A percentile compares a stretch with the other conserved stretches of the same genome.
These are phyloP conservation scores for Pythium dissotocum DNA, from an alignment of 352 stramenopile species.

Conservation along the genomic window DNA sequence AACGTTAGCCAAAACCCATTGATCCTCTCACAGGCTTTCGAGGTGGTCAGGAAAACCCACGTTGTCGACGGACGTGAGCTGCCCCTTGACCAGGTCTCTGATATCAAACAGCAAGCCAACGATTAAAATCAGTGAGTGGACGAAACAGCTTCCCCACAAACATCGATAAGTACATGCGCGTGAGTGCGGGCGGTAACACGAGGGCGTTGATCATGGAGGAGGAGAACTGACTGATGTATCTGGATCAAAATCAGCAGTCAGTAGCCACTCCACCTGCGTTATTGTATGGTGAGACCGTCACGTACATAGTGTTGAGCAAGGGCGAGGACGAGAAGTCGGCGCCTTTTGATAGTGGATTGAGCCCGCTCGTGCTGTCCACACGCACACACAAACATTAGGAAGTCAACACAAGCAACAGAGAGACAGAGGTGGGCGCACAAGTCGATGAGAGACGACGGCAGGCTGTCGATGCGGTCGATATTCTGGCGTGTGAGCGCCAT, in stretches of 20 bases:
- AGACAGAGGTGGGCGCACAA: neutral
- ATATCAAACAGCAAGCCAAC: neutral
- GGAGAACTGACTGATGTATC: neutral
- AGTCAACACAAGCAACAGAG: neutral
- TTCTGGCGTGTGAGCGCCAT: neutral
- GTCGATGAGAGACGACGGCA: neutral
- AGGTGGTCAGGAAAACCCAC: neutral
- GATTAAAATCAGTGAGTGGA: no score
- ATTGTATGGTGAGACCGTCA: neutral
- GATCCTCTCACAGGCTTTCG: neutral
- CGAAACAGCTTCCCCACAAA: no score
- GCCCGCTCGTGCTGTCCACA: neutral
- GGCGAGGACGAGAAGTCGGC: neutral
- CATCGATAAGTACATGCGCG: neutral
- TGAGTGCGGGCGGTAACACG: neutral
- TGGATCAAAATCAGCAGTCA: neutral
- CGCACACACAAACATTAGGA: neutral
- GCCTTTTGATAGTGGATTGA: neutral
- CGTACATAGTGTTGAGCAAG: neutral
- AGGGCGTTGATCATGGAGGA: neutral
- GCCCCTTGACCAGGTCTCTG: neutral
- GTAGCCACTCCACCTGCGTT: neutral
- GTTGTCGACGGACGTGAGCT: neutral
- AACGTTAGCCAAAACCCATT: no score
- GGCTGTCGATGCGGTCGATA: neutral